Evolutionary conservation across 352 stramenopile species (phyloP).

Genomic region (Saprolegnia parasitica): DNA sequence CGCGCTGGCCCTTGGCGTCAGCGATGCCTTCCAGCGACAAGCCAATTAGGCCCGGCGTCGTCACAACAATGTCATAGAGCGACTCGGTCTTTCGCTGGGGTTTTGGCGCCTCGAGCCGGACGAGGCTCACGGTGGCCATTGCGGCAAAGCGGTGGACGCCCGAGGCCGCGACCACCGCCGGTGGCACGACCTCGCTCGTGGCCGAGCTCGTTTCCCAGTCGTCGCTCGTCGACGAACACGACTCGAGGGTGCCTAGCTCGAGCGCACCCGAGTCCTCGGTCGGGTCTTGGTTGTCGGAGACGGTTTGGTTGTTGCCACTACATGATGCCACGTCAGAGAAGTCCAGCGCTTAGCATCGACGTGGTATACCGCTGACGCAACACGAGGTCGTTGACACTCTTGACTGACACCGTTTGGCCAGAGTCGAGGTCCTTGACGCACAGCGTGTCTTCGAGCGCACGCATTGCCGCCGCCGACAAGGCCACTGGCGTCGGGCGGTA

Average conservation of each 20-base stretch:
- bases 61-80: slow-evolving; percentile 1
- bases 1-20: slow-evolving; percentile 20
- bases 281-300: slow-evolving; percentile 16
- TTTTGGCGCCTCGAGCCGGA: not conserved
- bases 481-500: slow-evolving; percentile 70
- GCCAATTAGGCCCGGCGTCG: slow-evolving; percentile 18
- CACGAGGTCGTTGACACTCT: slow-evolving; percentile 73
- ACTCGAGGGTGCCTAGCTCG: slow-evolving; percentile 4
- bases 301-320: not conserved
- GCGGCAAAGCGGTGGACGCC: slow-evolving; percentile 17
- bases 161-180: not conserved
- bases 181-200: not conserved
- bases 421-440: slow-evolving; percentile 82
- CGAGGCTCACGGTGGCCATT: slow-evolving; percentile 14
- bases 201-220: not conserved
- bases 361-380: slow-evolving; percentile 63
- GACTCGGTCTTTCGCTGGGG: not conserved
- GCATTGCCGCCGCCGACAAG: slow-evolving; percentile 33
- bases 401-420: slow-evolving; percentile 65
- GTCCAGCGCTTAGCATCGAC: slow-evolving; percentile 28
- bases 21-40: slow-evolving; percentile 23
- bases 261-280: not conserved
- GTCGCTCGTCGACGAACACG: slow-evolving; percentile 12
- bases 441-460: slow-evolving; percentile 58
- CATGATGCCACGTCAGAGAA: not conserved